These are phyloP conservation scores for Murraya koenigii DNA, from an alignment of 345 rosid species.

Conservation along the genomic window DNA sequence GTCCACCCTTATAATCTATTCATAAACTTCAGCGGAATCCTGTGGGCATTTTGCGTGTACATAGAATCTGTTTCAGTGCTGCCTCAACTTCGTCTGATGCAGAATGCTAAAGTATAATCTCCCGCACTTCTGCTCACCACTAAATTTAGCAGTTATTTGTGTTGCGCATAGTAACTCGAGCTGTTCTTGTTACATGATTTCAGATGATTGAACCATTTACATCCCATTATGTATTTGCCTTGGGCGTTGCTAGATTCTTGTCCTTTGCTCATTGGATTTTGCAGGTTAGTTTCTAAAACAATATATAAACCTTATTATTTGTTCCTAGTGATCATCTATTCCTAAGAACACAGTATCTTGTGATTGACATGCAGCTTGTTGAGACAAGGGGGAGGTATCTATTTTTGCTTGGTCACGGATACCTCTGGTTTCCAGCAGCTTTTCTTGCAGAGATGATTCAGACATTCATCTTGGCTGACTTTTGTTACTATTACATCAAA, in stretches of 20 bases:
- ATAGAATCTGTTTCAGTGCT: slow-evolving; percentile 72
- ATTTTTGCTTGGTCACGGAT: slow-evolving; percentile 47
- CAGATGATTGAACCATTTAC: slow-evolving; percentile 91
- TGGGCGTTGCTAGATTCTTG: slow-evolving; percentile 73
- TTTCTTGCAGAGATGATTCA: slow-evolving; percentile 66
- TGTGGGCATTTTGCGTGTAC: slow-evolving; percentile 70
- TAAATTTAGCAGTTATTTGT: background rate
- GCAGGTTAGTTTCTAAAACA: slow-evolving; percentile 30
- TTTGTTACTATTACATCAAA: slow-evolving; percentile 79
- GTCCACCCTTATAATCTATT: slow-evolving; percentile 37
- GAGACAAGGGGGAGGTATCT: slow-evolving; percentile 53
- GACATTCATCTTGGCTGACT: slow-evolving; percentile 82
- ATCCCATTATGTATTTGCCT: slow-evolving; percentile 80
- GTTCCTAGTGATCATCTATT: background rate
- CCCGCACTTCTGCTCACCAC: background rate
- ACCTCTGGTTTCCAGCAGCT: slow-evolving; percentile 64
- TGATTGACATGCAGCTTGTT: slow-evolving; percentile 35
- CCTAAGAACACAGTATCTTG: background rate
- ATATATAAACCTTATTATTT: background rate
- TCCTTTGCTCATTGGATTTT: slow-evolving; percentile 82
- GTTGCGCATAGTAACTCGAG: background rate
- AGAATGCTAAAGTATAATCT: slow-evolving; percentile 62
- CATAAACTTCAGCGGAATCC: slow-evolving; percentile 18
- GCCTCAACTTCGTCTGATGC: slow-evolving; percentile 92
- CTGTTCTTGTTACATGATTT: background rate